Percentiles rank a stretch among this genome's conserved stretches.
phyloP scores from a whole-genome alignment of 495 filamentous ascomycete species.

The Daldinia decipiens region DNA sequence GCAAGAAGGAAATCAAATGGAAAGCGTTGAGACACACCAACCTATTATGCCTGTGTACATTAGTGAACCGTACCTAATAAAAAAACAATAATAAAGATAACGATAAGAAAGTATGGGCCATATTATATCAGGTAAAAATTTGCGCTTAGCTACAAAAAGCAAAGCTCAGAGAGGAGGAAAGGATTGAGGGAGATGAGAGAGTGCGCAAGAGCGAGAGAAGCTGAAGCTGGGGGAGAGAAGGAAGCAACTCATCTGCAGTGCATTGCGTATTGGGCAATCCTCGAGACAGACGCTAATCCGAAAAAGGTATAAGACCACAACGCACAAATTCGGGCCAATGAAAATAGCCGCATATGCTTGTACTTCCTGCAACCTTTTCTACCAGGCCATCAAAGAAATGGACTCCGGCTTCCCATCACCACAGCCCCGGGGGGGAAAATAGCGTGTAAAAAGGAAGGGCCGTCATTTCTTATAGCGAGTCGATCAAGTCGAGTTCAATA shows the following conservation, averaged over 20 bases:
- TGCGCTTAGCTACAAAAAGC: constrained; percentile 34
- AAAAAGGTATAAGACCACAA: constrained; percentile 20
- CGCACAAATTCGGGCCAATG: constrained; percentile 30
- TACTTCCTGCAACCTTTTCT: constrained; percentile 29
- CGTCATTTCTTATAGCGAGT: constrained; percentile 21
- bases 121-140: constrained; percentile 22
- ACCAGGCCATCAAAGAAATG: constrained; percentile 24
- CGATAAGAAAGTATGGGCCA: constrained; percentile 39
- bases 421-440: constrained; percentile 21
- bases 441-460: constrained; percentile 13
- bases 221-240: constrained; percentile 26
- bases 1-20: constrained; percentile 48
- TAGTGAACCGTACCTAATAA: constrained; percentile 29
- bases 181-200: constrained; percentile 11
- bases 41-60: constrained; percentile 29
- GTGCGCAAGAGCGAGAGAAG: constrained; percentile 2
- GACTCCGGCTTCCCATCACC: constrained; percentile 33
- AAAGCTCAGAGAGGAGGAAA: constrained; percentile 5
- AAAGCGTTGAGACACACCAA: constrained; percentile 48
- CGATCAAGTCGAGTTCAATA: constrained; percentile 20
- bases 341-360: constrained; percentile 21
- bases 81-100: constrained; percentile 39
- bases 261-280: constrained; percentile 38
- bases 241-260: constrained; percentile 36
- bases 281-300: constrained; percentile 27